Conservation (phyloP, 805 yeast genomes). For the Cyberlindnera maritima region DNA sequence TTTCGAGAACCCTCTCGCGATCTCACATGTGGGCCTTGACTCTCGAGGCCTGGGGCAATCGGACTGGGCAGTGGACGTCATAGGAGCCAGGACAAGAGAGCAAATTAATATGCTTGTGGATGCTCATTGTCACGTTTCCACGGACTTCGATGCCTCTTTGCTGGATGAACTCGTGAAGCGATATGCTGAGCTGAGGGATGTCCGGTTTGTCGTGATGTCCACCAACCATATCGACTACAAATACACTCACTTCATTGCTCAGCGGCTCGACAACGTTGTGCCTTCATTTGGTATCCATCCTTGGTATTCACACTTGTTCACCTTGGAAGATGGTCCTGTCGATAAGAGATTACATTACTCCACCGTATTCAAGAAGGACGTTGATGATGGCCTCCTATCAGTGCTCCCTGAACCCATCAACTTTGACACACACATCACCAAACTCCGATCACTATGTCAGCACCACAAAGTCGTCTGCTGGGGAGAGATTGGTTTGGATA, state of each 20-base stretch:
- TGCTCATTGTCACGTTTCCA: slow-evolving; percentile 37
- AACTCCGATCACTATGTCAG: slow-evolving; percentile 15
- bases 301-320: slow-evolving; percentile 77
- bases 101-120: slow-evolving; percentile 23
- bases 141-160: slow-evolving; percentile 7
- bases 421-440: slow-evolving; percentile 34
- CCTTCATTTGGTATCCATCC: slow-evolving; percentile 84
- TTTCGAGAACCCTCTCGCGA: neutral
- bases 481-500: slow-evolving; percentile 94
- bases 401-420: slow-evolving; percentile 61
- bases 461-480: slow-evolving; percentile 38
- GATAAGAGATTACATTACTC: slow-evolving; percentile 55
- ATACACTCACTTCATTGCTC: slow-evolving; percentile 24
- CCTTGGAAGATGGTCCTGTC: slow-evolving; percentile 19
- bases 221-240: slow-evolving; percentile 40
- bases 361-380: slow-evolving; percentile 42
- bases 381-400: slow-evolving; percentile 36
- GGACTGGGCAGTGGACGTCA: too few species aligned
- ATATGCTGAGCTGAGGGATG: slow-evolving; percentile 7
- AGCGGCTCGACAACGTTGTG: slow-evolving; percentile 23
- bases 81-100: too few species aligned
- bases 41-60: too few species aligned
- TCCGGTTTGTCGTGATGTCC: slow-evolving; percentile 41
- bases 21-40: too few species aligned
- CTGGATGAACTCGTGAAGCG: slow-evolving; percentile 3